A percentile compares a stretch with the other conserved stretches of the same genome.
Conservation (phyloP, 306 rosid species). For the Senna tora region DNA sequence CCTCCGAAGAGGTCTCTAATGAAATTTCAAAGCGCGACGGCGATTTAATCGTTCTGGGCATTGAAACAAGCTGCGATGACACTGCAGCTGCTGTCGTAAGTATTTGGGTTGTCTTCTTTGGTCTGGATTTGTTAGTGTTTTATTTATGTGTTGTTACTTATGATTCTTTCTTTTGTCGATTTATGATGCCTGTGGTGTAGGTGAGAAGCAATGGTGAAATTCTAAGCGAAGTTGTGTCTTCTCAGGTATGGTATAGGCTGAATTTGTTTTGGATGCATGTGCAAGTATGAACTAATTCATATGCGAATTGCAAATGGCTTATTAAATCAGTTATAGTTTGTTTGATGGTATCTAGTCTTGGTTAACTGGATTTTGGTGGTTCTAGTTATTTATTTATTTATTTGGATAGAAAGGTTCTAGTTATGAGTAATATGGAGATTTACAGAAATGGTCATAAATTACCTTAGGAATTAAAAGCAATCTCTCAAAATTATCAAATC, state of each 20-base stretch:
- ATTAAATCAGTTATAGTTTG: too few relatives aligned
- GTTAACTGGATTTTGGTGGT: neutral
- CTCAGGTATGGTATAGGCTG: slow-evolving; percentile 62
- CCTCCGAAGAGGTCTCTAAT: slow-evolving; percentile 13
- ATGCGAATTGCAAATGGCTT: too few relatives aligned
- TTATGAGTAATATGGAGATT: neutral
- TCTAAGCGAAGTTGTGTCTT: slow-evolving; percentile 87
- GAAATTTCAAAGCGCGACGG: slow-evolving; percentile 38
- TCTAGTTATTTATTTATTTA: too few relatives aligned
- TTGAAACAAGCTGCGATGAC: slow-evolving; percentile 98
- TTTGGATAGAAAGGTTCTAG: too few relatives aligned
- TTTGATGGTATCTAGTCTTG: too few relatives aligned
- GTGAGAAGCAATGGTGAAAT: slow-evolving; percentile 87
- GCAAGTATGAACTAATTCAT: too few relatives aligned
- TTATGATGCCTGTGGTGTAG: slow-evolving; percentile 42
- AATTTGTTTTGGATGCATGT: neutral
- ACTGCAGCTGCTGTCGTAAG: slow-evolving; percentile 93
- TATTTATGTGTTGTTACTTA: neutral
- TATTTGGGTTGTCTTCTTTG: neutral
- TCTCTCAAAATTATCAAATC: slow-evolving; percentile 1
- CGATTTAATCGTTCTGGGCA: slow-evolving; percentile 72
- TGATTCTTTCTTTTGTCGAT: slow-evolving; percentile 20
- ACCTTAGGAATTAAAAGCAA: neutral
- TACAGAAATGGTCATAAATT: neutral
- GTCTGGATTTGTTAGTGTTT: neutral